A percentile compares a stretch with the other conserved stretches of the same genome.
Evolutionary conservation across 257 asterid genomes (phyloP).

Genomic region (Buddleja alternifolia): DNA sequence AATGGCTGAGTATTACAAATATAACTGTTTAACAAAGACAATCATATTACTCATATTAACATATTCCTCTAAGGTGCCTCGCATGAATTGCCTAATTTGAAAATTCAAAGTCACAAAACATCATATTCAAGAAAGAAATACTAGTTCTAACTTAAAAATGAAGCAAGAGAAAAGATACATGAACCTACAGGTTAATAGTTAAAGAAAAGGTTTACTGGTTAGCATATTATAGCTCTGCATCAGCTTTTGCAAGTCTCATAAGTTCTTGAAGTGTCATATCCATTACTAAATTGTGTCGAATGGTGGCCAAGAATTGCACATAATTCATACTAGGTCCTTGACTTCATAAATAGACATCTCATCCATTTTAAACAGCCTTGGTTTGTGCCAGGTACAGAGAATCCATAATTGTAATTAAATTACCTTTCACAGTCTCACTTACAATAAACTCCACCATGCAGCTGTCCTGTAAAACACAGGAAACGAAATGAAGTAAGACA

Average conservation of each 20-base stretch:
- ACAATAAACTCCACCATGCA: slow-evolving; percentile 74
- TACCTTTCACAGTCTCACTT: slow-evolving; percentile 82
- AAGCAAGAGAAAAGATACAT: background rate
- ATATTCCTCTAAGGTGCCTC: background rate
- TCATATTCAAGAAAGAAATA: background rate
- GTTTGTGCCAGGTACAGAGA: slow-evolving; percentile 1
- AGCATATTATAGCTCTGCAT: slow-evolving; percentile 7
- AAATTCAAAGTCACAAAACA: background rate
- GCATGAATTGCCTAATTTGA: background rate
- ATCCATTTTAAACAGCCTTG: background rate
- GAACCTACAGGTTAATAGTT: background rate
- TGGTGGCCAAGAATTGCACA: slow-evolving; percentile 21
- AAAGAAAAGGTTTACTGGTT: background rate
- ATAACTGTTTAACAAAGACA: background rate
- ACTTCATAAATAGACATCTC: slow-evolving; percentile 8
- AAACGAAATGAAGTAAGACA: slow-evolving; percentile 27
- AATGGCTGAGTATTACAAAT: slow-evolving; percentile 1
- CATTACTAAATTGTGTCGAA: slow-evolving; percentile 9
- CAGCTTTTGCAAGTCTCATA: slow-evolving; percentile 16
- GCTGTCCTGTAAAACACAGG: slow-evolving; percentile 55
- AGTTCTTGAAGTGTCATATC: slow-evolving; percentile 7
- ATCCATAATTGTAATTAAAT: slow-evolving; percentile 16
- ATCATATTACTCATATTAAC: background rate
- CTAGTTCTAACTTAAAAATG: background rate
- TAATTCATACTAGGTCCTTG: background rate